phyloP scores from a whole-genome alignment of 768 basidiomycete species.

The Trametopsis cervina region DNA sequence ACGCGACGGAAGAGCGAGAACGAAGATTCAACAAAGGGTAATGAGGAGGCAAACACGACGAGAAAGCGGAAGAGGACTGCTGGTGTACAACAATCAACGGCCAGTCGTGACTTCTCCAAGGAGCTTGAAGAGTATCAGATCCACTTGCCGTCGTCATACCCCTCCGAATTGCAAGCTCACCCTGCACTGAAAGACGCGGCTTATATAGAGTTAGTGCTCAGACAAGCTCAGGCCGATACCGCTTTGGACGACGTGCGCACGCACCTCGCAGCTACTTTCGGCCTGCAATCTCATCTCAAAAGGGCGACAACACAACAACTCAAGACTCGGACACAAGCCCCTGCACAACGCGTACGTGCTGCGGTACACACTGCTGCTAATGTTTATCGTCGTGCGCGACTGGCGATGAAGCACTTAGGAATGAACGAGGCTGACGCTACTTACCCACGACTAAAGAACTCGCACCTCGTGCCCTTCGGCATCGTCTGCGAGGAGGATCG shows the following conservation, averaged over 20 bases:
- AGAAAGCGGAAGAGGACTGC: not conserved
- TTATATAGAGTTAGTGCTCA: not conserved
- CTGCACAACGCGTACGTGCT: not conserved
- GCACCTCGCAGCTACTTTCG: slow-evolving; percentile 14
- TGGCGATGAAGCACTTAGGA: not conserved
- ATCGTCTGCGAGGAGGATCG: not conserved
- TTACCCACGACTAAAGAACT: not conserved
- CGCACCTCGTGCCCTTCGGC: slow-evolving; percentile 3
- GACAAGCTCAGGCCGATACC: slow-evolving; percentile 21
- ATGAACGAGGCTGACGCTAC: not conserved
- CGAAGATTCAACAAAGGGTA: not conserved
- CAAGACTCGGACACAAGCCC: too few relatives aligned
- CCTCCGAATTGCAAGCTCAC: not conserved
- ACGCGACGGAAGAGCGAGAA: not conserved
- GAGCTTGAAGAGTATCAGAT: not conserved
- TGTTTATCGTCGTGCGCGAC: not conserved
- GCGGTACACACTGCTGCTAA: not conserved
- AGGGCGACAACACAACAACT: not conserved
- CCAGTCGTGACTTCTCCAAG: not conserved
- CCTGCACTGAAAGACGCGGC: not conserved
- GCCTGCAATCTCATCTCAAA: not conserved
- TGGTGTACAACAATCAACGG: too few relatives aligned
- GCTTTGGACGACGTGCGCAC: slow-evolving; percentile 23
- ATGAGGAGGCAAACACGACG: not conserved
- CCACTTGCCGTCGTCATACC: not conserved